Evolutionary conservation across 495 filamentous ascomycete species (phyloP).

Genomic region (Penicillium fimorum): DNA sequence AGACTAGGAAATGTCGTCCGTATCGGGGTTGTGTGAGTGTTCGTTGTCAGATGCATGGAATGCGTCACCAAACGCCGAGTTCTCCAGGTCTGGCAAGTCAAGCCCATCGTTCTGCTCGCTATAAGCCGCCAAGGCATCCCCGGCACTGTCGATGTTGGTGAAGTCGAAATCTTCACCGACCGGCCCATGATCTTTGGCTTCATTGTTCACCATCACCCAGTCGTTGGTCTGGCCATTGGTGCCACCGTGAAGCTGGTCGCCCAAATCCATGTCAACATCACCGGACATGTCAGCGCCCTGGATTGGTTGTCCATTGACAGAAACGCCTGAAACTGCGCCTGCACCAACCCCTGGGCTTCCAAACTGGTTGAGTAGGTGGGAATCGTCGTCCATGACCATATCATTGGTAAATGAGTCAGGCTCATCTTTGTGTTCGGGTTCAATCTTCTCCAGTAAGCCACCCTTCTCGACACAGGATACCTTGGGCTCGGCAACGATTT

Average conservation of each 20-base stretch:
- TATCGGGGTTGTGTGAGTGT: conserved; percentile 43
- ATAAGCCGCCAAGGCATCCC: conserved; percentile 61
- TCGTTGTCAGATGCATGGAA: conserved; percentile 59
- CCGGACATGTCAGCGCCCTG: conserved; percentile 16
- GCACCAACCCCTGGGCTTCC: conserved; percentile 49
- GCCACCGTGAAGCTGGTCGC: conserved; percentile 29
- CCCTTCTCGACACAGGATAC: conserved; percentile 69
- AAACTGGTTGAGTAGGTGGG: conserved; percentile 62
- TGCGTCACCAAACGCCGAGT: conserved; percentile 62
- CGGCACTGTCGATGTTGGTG: conserved; percentile 59
- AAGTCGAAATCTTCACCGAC: conserved; percentile 49
- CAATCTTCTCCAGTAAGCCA: conserved; percentile 62
- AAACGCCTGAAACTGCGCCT: conserved; percentile 30
- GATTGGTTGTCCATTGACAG: conserved; percentile 26
- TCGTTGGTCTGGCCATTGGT: conserved; percentile 48
- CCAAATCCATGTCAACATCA: conserved; percentile 48
- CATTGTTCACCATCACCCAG: conserved; percentile 60
- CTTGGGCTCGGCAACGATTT: conserved; percentile 57
- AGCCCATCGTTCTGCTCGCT: conserved; percentile 51
- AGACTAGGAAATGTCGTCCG: conserved; percentile 43
- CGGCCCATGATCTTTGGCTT: conserved; percentile 34
- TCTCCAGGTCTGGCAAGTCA: conserved; percentile 53
- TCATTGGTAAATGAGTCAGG: conserved; percentile 49
- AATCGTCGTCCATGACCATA: conserved; percentile 64
- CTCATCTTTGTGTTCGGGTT: conserved; percentile 40